Base-by-base conservation (phyloP, 2,329 filamentous ascomycete genomes). In the Colletotrichum tamarilloi region DNA sequence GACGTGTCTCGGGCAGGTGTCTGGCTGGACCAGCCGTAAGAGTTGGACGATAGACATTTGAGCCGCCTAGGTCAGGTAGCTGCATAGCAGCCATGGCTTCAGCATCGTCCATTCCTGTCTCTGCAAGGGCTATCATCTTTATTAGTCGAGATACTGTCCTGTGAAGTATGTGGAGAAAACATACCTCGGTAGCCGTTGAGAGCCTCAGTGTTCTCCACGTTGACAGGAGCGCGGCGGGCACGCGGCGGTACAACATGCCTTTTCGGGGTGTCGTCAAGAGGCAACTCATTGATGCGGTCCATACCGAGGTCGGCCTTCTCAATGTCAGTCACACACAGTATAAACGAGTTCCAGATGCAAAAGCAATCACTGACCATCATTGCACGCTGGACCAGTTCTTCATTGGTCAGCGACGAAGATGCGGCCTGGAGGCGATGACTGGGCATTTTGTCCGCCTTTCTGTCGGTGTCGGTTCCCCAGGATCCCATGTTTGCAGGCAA, bases 301-400 rank as follows among this genome's bases (percentile, higher is more conserved):
- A 68, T 72, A 12, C 81, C 80, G 2, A 82, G 75, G 52, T 82
- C 81, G 28, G 76, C 76, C 80, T 81, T 12, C n/a, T 56, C 8
- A 3, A 16, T 30, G 60, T 73, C 16, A 71, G 67, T 19, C 14
- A 49, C n/a, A 1, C 8, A 12, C 9, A 38, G 5, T 12, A 2
- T 2, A 1, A 55, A n/a, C 5, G 7, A 12, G 4, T 6, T 4
- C 4, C 14, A 35, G 49, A 5, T 14, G 28, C 11, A 6, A 1
- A 1, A 24, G 4, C 24, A 8, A 38, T 24, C 19, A 14, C 60
- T 42, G 49, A 64, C 70, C 70, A 73, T 73, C 70, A 73, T 73
- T 4, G 60, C 70, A 6, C 42, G 22, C 9, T 26, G 58, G 11
- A 68, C 46, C 5, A 9, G 0, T 4, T 53, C 66, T 3, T 58